Conservation (phyloP, 768 basidiomycete species). For the Kwoniella heveanensis region DNA sequence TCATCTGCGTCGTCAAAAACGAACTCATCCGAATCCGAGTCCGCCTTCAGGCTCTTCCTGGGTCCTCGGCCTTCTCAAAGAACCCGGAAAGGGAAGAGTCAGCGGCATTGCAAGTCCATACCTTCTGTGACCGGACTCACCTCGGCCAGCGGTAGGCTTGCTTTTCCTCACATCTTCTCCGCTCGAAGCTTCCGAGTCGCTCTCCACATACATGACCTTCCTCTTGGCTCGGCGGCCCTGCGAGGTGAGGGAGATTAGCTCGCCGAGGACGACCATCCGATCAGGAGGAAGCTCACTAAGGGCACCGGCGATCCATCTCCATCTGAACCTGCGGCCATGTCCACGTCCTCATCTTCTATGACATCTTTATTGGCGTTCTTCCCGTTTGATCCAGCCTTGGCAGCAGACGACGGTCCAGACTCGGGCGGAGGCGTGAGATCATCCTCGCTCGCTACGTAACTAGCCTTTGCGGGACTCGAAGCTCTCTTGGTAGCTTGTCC, state of each 20-base stretch:
- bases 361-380: constrained; percentile 11
- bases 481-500: constrained; percentile 14
- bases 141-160: constrained; percentile 2
- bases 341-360: constrained; percentile 23
- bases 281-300: constrained; percentile 29
- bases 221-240: constrained; percentile 41
- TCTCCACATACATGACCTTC: constrained; percentile 49
- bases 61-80: constrained; percentile 28
- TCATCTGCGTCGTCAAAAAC: constrained; percentile 47
- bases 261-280: no score
- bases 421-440: constrained; percentile 39
- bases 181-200: constrained; percentile 32
- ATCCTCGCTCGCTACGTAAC: constrained; percentile 27
- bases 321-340: constrained; percentile 24
- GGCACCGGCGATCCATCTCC: constrained; percentile 42
- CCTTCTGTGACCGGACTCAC: constrained; percentile 7
- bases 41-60: constrained; percentile 47
- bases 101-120: neutral
- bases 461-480: constrained; percentile 1
- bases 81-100: no score
- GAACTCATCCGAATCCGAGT: constrained; percentile 53
- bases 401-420: constrained; percentile 14
- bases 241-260: neutral
- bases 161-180: constrained; percentile 14
- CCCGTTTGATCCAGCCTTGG: constrained; percentile 8